Evolutionary conservation across 768 basidiomycete genomes (phyloP).

Genomic region (Kwoniella pini): DNA sequence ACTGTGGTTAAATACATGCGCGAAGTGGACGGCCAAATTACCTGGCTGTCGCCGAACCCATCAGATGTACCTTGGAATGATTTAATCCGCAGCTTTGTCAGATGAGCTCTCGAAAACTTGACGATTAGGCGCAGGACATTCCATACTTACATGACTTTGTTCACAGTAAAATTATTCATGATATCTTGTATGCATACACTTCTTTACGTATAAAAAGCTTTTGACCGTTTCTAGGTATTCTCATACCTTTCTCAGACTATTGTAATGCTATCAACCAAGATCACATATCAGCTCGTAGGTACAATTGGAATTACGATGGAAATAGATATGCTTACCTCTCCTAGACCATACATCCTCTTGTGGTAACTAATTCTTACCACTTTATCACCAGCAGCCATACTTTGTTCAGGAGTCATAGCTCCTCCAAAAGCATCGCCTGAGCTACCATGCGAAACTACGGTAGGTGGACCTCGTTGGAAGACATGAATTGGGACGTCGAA

Average conservation of each 20-base stretch:
- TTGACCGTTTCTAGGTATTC: no score
- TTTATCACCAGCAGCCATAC: conserved; percentile 51
- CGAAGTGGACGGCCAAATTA: no score
- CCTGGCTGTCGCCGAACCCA: no score
- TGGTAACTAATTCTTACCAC: conserved; percentile 84
- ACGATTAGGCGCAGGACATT: no score
- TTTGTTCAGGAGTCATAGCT: conserved; percentile 50
- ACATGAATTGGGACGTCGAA: conserved; percentile 87
- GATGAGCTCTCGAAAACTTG: no score
- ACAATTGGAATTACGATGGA: not conserved
- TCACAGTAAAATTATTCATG: no score
- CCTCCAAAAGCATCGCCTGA: conserved; percentile 47
- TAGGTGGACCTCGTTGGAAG: conserved; percentile 76
- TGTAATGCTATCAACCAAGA: conserved; percentile 24
- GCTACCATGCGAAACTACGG: conserved; percentile 80
- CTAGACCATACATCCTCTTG: conserved; percentile 87
- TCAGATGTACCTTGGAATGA: no score
- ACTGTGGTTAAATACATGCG: no score
- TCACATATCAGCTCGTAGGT: not conserved
- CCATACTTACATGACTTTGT: no score
- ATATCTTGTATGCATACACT: no score
- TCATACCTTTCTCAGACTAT: conserved; percentile 26
- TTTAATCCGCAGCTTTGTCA: no score
- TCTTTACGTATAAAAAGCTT: no score
- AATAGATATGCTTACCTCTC: conserved; percentile 69